Evolutionary conservation across 352 stramenopile genomes (phyloP).

Genomic region (Phytophthora meadii): DNA sequence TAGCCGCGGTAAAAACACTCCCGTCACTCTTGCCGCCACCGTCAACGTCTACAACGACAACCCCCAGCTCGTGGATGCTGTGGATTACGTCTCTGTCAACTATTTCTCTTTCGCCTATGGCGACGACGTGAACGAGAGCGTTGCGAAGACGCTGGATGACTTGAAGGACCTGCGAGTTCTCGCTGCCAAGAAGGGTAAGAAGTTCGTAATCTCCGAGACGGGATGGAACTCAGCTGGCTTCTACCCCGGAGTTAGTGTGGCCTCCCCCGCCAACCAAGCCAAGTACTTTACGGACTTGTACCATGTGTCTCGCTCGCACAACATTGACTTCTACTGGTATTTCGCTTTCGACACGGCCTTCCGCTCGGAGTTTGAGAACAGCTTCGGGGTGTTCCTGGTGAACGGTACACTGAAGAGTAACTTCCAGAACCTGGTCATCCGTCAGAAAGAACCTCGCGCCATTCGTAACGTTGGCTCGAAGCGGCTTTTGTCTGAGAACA

Average conservation of each 20-base stretch:
- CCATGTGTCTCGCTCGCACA: slow-evolving; percentile 47
- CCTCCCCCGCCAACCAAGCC: slow-evolving; percentile 58
- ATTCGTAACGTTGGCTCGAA: slow-evolving; percentile 44
- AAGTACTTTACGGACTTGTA: slow-evolving; percentile 81
- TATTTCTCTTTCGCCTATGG: slow-evolving; percentile 81
- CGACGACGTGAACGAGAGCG: slow-evolving; percentile 51
- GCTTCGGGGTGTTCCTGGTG: slow-evolving; percentile 73
- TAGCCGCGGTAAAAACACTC: slow-evolving; percentile 49
- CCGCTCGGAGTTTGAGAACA: slow-evolving; percentile 56
- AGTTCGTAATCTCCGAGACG: slow-evolving; percentile 68
- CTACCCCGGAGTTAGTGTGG: slow-evolving; percentile 35
- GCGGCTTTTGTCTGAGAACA: slow-evolving; percentile 46
- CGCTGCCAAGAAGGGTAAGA: slow-evolving; percentile 60
- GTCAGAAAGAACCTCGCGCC: slow-evolving; percentile 30
- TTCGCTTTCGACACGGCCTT: slow-evolving; percentile 66
- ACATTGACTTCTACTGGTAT: slow-evolving; percentile 82
- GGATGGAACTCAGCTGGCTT: slow-evolving; percentile 66
- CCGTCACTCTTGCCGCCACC: slow-evolving; percentile 72
- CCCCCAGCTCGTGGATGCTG: slow-evolving; percentile 57
- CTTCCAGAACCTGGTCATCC: slow-evolving; percentile 55
- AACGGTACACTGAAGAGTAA: slow-evolving; percentile 63
- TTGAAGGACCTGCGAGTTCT: slow-evolving; percentile 52
- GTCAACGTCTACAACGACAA: slow-evolving; percentile 76
- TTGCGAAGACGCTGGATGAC: slow-evolving; percentile 56
- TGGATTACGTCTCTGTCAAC: slow-evolving; percentile 79